Base-by-base conservation (phyloP, 441 rosid species). In the Theobroma grandiflorum region DNA sequence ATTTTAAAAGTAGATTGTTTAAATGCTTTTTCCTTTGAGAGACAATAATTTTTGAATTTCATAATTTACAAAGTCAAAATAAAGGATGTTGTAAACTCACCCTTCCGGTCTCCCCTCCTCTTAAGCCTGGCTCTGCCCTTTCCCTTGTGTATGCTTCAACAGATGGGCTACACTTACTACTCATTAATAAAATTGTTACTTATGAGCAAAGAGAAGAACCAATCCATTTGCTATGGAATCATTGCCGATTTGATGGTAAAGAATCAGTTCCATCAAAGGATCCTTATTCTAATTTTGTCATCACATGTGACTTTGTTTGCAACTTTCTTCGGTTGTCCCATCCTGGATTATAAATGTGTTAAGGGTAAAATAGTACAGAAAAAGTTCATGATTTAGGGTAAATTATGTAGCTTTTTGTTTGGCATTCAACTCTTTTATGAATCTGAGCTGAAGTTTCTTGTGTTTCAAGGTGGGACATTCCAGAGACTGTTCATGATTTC, bases 401-500 rank as follows among this genome's bases (percentile, higher is more conserved):
- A 16, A 8, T 33, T 37, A 37, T n/a, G 5, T 49, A 76, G 43
- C 72, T n/a, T 76, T 76, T 6, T 33, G 18, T 52, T 69, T 79
- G 14, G 42, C 38, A 20, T 49, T 10, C 5, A 26, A 22, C 35
- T 63, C 59, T 37, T 62, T 80, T 70, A 81, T 76, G 55, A 76
- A 76, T 53, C 70, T 77, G 58, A 33, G 14, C 64, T 72, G 69
- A 74, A 53, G 79, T 76, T 42, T 77, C 62, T 72, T 80, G 64
- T 87, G 77, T 81, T 61, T 89, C 83, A 86, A 96, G 99, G 88
- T 86, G 95, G 98, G 77, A 81, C 92, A 61, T 92, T 90, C 68
- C 93, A 93, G 84, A 91, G 99, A 82, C 91, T 93, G 75, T 95
- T 95, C 88, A 90, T 94, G 97, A 95, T 95, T 79, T 93, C 99